Evolutionary conservation across 192 early-diverging fungal genomes (phyloP).

Genomic region (Umbelopsis ramanniana): DNA sequence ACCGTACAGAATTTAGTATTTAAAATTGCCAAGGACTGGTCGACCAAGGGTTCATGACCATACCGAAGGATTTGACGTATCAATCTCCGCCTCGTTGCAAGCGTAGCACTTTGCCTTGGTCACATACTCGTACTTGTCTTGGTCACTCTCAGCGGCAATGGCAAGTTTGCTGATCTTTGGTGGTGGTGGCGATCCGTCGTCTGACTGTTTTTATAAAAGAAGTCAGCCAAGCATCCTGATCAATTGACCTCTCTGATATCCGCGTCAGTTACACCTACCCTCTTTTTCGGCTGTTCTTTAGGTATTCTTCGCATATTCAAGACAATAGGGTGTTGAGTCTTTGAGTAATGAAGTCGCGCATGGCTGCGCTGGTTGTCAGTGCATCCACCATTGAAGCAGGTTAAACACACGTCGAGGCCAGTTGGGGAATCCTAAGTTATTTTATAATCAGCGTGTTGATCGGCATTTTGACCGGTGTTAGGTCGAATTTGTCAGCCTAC

Average conservation of each 20-base stretch:
- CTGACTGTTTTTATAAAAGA: conserved; percentile 19
- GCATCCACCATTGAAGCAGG: conserved; percentile 95
- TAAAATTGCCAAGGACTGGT: neutral
- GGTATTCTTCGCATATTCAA: conserved; percentile 81
- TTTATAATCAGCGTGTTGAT: conserved; percentile 13
- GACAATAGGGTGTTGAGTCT: conserved; percentile 75
- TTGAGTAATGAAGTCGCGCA: conserved; percentile 74
- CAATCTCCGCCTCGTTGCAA: conserved; percentile 68
- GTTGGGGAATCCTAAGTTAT: conserved; percentile 62
- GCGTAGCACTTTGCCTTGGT: conserved; percentile 81
- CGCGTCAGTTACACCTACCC: conserved; percentile 38
- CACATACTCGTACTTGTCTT: conserved; percentile 74
- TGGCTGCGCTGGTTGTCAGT: conserved; percentile 66
- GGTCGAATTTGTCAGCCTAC: conserved; percentile 38
- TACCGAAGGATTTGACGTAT: conserved; percentile 60
- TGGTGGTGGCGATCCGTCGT: conserved; percentile 64
- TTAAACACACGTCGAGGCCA: conserved; percentile 93
- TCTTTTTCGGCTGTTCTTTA: conserved; percentile 47
- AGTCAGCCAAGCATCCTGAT: neutral
- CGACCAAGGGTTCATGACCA: neutral
- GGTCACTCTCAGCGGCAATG: conserved; percentile 77
- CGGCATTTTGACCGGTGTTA: neutral
- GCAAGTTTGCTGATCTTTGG: conserved; percentile 94
- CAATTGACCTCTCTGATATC: too few relatives aligned
- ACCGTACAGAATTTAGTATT: neutral